Percentiles rank a stretch among this genome's conserved stretches.
Evolutionary conservation across 164 flowering plant genomes (phyloP).

Genomic region (Kingdonia uniflora): DNA sequence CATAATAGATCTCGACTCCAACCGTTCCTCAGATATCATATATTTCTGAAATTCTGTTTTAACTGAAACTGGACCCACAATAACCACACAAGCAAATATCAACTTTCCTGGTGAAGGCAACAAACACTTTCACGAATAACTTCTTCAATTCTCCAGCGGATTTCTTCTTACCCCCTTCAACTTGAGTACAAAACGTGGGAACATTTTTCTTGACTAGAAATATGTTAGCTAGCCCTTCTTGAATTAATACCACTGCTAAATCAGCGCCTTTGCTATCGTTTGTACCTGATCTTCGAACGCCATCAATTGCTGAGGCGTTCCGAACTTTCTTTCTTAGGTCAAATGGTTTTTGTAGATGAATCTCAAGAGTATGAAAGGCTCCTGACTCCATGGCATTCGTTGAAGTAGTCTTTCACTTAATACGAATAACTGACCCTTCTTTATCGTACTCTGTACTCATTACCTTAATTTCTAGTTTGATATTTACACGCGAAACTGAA

Average conservation of each 20-base stretch:
- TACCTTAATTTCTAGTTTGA: conserved; percentile 73
- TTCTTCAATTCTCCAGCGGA: not conserved
- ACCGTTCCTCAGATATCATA: too few species aligned
- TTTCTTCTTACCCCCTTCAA: not conserved
- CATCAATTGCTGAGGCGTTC: conserved; percentile 1
- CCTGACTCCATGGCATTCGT: conserved; percentile 91
- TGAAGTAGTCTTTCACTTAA: conserved; percentile 67
- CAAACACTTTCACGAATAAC: not conserved
- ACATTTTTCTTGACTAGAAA: conserved; percentile 1
- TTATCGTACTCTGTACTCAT: conserved; percentile 74
- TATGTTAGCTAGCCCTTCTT: conserved; percentile 5
- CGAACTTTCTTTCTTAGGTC: conserved; percentile 51
- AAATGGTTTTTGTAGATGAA: conserved; percentile 77
- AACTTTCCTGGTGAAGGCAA: conserved; percentile 3
- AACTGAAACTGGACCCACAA: too few species aligned
- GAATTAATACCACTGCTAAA: conserved; percentile 6
- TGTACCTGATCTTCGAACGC: not conserved
- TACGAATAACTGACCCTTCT: conserved; percentile 63
- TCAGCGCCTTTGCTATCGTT: not conserved
- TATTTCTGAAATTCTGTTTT: too few species aligned
- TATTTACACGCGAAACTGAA: conserved; percentile 59
- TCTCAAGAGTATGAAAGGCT: conserved; percentile 59
- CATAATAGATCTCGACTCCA: too few species aligned
- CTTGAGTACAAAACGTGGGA: not conserved
- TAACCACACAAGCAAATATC: too few species aligned